Conservation (phyloP, 345 rosid species). For the Hibiscus syriacus region DNA sequence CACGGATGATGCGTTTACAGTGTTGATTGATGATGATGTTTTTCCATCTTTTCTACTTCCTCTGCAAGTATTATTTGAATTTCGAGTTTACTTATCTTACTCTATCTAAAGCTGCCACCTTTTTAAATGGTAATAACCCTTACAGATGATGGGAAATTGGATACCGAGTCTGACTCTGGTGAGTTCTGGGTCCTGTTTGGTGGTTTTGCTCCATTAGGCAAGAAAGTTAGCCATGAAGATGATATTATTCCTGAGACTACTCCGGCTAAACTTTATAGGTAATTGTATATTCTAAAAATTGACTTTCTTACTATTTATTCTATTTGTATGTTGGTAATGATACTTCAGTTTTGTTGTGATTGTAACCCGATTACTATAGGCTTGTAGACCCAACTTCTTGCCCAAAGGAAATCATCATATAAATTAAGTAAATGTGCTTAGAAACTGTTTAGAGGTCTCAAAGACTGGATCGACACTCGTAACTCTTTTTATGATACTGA, state of each 20-base stretch:
- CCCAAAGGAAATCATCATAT: too few relatives aligned
- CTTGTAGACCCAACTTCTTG: too few relatives aligned
- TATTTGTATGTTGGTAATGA: not conserved
- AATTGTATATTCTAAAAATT: not conserved
- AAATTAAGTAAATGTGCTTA: too few relatives aligned
- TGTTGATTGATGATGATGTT: not conserved
- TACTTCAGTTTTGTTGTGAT: not conserved
- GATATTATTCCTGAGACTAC: not conserved
- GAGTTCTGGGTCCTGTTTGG: conserved; percentile 94
- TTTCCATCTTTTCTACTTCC: not conserved
- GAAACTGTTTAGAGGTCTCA: too few relatives aligned
- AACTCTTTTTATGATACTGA: too few relatives aligned
- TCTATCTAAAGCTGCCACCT: not conserved
- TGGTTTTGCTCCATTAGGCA: conserved; percentile 92
- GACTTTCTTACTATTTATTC: not conserved
- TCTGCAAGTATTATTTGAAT: not conserved
- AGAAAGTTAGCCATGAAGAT: conserved; percentile 35
- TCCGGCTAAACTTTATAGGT: not conserved
- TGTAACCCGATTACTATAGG: too few relatives aligned
- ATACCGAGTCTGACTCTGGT: conserved; percentile 74
- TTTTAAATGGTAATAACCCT: not conserved
- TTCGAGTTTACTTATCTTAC: not conserved
- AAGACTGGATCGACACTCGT: too few relatives aligned
- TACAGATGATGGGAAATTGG: conserved; percentile 85
- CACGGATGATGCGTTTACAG: conserved; percentile 15